Base-by-base conservation (phyloP, 2,329 filamentous ascomycete species). In the Ascochyta viciae-villosae region DNA sequence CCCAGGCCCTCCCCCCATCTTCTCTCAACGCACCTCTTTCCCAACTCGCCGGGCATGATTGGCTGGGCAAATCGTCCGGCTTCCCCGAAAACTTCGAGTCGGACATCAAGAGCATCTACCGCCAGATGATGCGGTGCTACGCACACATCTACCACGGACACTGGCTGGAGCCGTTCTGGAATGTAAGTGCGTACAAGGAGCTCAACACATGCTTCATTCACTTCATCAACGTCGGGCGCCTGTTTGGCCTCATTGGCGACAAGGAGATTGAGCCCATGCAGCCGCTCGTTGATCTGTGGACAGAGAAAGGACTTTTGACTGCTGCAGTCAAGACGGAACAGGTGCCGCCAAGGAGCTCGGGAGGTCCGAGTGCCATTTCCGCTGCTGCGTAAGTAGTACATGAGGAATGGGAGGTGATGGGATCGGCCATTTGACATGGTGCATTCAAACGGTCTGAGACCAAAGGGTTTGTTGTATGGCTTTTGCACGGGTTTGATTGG, bases 261-360 rank as follows among this genome's bases (percentile, higher is more conserved):
- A 89, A 92, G 70, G 94, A 97, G 77, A 85, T 96, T 68, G 93
- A 97, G 82, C 94, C 94, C 22, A 96, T 98, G 92, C 91, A 96
- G 80, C 92, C 91, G 24, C 79, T 98, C 65, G 91, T 98, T 65
- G 92, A 97, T 70, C 84, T 97, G 43, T 97, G 93, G 89, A 88
- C 92, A 24, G 89, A 89, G 60, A 94, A 94, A 72, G 92, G 93
- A 56, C 90, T 93, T 24, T 90, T 98, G 66, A 92, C 92, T 26
- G 54, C 64, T 10, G 49, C 62, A 0, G 43, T 43, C 27, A 68
- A 68, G 60, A 31, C 43, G 15, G 67, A 74, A 46, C 60, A 62
- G 38, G 61, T 37, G 16, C 60, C 62, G 12, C 58, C 61, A 3
- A 57, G 50, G 51, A 65, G 59, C 42, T 59, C 64, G n/a, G 56